Conservation (phyloP, 2,329 filamentous ascomycete species). For the Colletotrichum neosansevieriae region DNA sequence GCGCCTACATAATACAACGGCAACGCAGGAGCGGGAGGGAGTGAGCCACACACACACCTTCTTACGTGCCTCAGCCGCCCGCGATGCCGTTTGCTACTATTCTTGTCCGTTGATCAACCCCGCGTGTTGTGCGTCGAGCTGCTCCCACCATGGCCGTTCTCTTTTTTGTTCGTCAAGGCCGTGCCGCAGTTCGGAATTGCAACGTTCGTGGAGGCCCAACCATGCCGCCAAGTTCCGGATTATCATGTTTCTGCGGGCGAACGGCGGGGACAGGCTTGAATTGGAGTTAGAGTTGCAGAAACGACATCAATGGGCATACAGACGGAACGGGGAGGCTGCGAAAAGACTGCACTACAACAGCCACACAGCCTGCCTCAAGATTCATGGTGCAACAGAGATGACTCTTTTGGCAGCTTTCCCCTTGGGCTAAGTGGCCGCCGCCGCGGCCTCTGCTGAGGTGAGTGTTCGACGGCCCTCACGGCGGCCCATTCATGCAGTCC, state of each 20-base stretch:
- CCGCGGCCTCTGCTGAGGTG: conserved; percentile 5
- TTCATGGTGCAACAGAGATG: conserved; percentile 1
- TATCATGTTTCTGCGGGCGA: neutral
- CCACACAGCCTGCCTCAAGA: conserved; percentile 2
- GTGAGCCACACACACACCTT: conserved; percentile 23
- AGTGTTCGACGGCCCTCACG: neutral
- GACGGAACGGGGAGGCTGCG: neutral
- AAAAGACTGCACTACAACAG: conserved; percentile 1
- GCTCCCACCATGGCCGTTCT: neutral
- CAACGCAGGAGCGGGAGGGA: conserved; percentile 28
- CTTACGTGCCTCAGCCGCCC: conserved; percentile 27
- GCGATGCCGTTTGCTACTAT: conserved; percentile 35
- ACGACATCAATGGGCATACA: conserved; percentile 12
- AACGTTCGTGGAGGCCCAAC: conserved; percentile 4
- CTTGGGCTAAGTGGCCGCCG: conserved; percentile 8
- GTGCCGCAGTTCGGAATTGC: neutral
- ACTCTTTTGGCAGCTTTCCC: conserved; percentile 17
- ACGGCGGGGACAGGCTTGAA: neutral
- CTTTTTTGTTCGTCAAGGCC: neutral
- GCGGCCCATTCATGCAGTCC: conserved; percentile 5
- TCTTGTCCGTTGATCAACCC: conserved; percentile 18
- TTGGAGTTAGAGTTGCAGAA: neutral
- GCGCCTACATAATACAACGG: conserved; percentile 12
- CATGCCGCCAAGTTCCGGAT: conserved; percentile 11
- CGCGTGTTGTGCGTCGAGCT: conserved; percentile 23